Conservation (phyloP, 2,329 filamentous ascomycete species). For the Monascus ruber region DNA sequence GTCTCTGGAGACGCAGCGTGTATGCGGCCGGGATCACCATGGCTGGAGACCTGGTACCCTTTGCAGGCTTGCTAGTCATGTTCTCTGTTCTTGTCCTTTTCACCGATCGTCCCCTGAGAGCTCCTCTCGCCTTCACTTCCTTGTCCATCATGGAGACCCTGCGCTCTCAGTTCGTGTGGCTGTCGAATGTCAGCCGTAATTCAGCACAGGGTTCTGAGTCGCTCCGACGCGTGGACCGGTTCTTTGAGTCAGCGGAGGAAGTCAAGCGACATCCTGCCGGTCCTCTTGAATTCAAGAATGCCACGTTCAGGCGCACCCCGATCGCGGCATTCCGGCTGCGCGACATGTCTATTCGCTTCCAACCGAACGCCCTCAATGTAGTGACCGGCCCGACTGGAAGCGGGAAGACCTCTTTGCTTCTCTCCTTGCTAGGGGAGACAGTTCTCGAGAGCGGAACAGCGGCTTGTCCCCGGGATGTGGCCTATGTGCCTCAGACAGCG, state of each 20-base stretch:
- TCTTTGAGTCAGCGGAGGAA: constrained; percentile 42
- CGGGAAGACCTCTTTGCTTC: constrained; percentile 46
- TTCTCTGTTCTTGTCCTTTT: constrained; percentile 43
- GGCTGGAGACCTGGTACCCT: constrained; percentile 42
- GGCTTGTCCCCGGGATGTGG: constrained; percentile 42
- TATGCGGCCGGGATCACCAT: constrained; percentile 33
- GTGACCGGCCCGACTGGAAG: constrained; percentile 45
- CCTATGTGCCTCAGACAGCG: constrained; percentile 48
- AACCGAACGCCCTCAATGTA: constrained; percentile 44
- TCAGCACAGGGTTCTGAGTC: constrained; percentile 38
- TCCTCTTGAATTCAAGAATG: constrained; percentile 36
- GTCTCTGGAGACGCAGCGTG: constrained; percentile 44
- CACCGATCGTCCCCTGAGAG: constrained; percentile 38
- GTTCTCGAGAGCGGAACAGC: constrained; percentile 12
- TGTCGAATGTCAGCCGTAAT: constrained; percentile 35
- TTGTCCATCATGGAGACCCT: constrained; percentile 44
- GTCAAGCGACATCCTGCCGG: constrained; percentile 40
- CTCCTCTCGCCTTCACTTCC: constrained; percentile 48
- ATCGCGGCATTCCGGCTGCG: constrained; percentile 41
- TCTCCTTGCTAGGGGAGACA: constrained; percentile 16
- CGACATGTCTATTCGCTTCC: constrained; percentile 35
- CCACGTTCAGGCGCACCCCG: constrained; percentile 40
- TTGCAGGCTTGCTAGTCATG: constrained; percentile 42
- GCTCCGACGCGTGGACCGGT: constrained; percentile 43
- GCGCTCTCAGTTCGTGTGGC: constrained; percentile 42